Conservation (phyloP, 352 stramenopile genomes). For the Phytophthora crassamura region DNA sequence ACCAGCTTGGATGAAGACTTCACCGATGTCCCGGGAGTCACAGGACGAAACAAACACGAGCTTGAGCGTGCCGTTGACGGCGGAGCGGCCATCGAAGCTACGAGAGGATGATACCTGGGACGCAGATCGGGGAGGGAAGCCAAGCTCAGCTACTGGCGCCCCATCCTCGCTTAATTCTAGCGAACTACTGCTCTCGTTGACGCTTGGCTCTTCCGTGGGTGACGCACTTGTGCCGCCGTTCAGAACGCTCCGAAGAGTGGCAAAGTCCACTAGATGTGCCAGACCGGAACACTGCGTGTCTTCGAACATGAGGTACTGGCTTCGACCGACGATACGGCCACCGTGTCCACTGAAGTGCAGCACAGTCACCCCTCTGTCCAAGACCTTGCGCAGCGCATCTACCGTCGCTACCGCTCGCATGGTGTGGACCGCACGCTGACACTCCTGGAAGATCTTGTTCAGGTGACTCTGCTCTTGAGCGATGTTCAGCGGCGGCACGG, state of each 20-base stretch:
- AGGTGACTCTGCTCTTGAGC: constrained; percentile 69
- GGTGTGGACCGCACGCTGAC: constrained; percentile 76
- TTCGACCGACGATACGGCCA: constrained; percentile 66
- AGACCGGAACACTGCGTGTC: constrained; percentile 73
- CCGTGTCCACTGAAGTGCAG: constrained; percentile 85
- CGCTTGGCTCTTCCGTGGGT: constrained; percentile 17
- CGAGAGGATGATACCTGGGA: constrained; percentile 33
- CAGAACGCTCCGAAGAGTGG: constrained; percentile 68
- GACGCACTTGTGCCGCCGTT: constrained; percentile 35
- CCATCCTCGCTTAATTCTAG: constrained; percentile 24
- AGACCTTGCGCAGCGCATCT: constrained; percentile 74
- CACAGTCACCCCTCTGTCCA: constrained; percentile 79
- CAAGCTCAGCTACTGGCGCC: constrained; percentile 9
- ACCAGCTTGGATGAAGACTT: constrained; percentile 81
- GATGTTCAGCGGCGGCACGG: constrained; percentile 74
- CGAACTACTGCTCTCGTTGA: constrained; percentile 14
- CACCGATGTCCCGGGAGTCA: constrained; percentile 77
- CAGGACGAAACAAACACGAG: constrained; percentile 86
- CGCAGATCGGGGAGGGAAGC: constrained; percentile 4
- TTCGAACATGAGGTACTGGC: constrained; percentile 78
- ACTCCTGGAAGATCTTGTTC: constrained; percentile 80
- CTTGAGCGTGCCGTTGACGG: constrained; percentile 58
- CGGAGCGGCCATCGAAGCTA: constrained; percentile 34
- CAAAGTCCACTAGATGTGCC: constrained; percentile 70
- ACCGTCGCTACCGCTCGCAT: constrained; percentile 77